Percentiles rank a stretch among this genome's conserved stretches.
Conservation (phyloP, 345 rosid species). For the Schrenkiella parvula region DNA sequence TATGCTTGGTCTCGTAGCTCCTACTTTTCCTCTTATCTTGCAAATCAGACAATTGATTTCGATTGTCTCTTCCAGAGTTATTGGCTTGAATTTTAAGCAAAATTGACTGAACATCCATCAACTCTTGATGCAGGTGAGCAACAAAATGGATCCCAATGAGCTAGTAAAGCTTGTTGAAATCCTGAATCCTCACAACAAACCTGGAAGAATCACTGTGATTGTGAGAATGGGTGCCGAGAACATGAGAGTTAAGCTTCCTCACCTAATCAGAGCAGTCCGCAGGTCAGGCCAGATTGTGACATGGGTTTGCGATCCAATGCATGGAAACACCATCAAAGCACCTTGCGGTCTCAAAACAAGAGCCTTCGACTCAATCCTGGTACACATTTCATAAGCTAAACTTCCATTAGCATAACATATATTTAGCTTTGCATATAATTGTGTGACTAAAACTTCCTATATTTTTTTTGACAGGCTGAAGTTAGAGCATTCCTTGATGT, state of each 20-base stretch:
- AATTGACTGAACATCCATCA: constrained; percentile 9
- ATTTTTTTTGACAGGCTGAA: constrained; percentile 39
- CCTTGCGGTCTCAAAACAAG: constrained; percentile 71
- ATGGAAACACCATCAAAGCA: constrained; percentile 65
- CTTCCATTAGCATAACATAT: background rate
- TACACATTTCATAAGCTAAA: constrained; percentile 28
- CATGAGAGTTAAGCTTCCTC: constrained; percentile 61
- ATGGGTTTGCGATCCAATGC: constrained; percentile 73
- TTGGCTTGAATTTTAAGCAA: background rate
- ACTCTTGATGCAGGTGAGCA: constrained; percentile 45
- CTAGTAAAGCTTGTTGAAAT: constrained; percentile 53
- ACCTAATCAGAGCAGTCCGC: constrained; percentile 57
- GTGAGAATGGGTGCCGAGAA: constrained; percentile 68
- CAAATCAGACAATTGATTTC: background rate
- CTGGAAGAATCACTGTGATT: constrained; percentile 54
- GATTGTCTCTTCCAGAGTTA: background rate
- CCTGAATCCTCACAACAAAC: constrained; percentile 55
- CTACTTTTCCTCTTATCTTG: background rate
- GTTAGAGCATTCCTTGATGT: constrained; percentile 58
- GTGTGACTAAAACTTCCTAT: background rate
- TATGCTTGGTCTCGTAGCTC: background rate
- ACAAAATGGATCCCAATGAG: constrained; percentile 65
- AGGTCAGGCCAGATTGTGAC: constrained; percentile 59
- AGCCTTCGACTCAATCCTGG: constrained; percentile 60
- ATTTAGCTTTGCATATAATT: background rate